phyloP scores from a whole-genome alignment of 352 stramenopile species.

The Blastocystis sp. region DNA sequence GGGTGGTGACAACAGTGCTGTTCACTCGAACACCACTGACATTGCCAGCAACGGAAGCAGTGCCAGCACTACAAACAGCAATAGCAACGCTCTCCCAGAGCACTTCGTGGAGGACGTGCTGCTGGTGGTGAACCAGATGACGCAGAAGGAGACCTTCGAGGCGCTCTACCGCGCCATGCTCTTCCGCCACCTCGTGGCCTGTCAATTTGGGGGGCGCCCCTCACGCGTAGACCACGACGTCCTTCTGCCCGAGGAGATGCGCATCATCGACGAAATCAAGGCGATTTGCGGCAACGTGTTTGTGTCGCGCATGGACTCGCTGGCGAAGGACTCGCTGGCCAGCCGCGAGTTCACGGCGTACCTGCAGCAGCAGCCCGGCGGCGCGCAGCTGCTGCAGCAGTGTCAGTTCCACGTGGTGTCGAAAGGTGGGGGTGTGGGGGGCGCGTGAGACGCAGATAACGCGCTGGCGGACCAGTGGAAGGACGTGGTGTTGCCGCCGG shows the following conservation, averaged over 20 bases:
- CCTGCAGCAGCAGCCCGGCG: neutral
- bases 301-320: conserved; percentile 19
- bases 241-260: neutral
- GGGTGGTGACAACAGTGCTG: too few species aligned
- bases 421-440: neutral
- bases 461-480: neutral
- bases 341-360: neutral
- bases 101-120: conserved; percentile 1
- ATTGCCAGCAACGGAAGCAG: too few species aligned
- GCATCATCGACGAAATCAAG: conserved; percentile 38
- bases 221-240: conserved; percentile 12
- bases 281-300: conserved; percentile 38
- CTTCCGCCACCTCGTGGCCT: conserved; percentile 20
- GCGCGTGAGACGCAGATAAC: neutral
- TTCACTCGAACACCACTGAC: too few species aligned
- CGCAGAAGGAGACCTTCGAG: conserved; percentile 49
- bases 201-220: neutral
- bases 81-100: neutral
- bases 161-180: neutral
- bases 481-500: neutral
- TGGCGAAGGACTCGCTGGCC: conserved; percentile 31
- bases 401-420: conserved; percentile 33
- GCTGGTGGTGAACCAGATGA: neutral
- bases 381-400: neutral
- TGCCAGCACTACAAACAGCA: too few species aligned